phyloP scores from a whole-genome alignment of 2,329 filamentous ascomycete species.

The Cryphonectria radicalis region DNA sequence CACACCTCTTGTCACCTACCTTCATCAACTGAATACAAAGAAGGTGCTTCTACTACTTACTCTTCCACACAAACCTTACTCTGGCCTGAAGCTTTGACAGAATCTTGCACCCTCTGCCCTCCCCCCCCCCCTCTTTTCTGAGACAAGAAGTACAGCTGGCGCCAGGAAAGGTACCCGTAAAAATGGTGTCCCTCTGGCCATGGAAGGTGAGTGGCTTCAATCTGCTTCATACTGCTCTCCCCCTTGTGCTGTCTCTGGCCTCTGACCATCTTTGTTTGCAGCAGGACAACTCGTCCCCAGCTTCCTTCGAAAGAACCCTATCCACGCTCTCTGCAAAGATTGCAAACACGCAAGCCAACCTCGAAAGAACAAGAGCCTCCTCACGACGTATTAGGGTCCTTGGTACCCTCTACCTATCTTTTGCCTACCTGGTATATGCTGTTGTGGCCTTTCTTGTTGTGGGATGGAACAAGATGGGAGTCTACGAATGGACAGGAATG shows the following conservation, averaged over 20 bases:
- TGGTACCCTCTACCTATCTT: conserved; percentile 87
- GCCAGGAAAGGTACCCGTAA: conserved; percentile 27
- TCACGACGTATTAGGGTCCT: conserved; percentile 81
- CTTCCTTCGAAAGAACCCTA: conserved; percentile 90
- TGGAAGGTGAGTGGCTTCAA: conserved; percentile 65
- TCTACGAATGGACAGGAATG: conserved; percentile 78
- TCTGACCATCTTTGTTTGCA: conserved; percentile 20
- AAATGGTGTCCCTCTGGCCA: conserved; percentile 85
- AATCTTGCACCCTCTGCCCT: background rate
- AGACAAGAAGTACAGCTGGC: background rate
- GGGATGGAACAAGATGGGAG: conserved; percentile 77
- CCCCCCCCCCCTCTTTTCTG: background rate
- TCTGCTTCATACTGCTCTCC: background rate
- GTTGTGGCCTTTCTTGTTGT: conserved; percentile 84
- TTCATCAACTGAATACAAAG: background rate
- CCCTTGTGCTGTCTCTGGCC: conserved; percentile 2
- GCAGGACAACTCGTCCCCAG: conserved; percentile 78
- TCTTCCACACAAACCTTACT: background rate
- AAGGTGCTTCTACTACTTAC: background rate
- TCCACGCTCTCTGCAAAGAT: conserved; percentile 84
- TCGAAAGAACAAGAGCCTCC: conserved; percentile 73
- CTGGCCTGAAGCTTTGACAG: background rate
- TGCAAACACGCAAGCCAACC: conserved; percentile 69
- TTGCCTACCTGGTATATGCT: conserved; percentile 86
- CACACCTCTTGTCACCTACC: background rate